phyloP scores from a whole-genome alignment of 768 basidiomycete species.

The Hysterangium stoloniferum region DNA sequence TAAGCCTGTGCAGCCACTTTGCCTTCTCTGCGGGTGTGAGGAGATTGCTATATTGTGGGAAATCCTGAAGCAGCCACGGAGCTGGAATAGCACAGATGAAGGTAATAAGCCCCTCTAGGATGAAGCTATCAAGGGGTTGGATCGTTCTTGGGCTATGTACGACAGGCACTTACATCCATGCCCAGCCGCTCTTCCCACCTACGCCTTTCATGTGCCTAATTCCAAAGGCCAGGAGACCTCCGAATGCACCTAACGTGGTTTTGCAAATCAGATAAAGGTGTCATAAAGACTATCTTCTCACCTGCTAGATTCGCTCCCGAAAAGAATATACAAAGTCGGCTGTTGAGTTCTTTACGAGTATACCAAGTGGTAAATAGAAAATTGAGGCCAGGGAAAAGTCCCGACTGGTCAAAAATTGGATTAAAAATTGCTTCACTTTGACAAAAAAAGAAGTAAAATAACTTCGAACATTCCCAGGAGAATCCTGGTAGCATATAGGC shows the following conservation, averaged over 20 bases:
- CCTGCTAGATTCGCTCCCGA: constrained; percentile 23
- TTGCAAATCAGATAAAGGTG: not conserved
- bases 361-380: constrained; percentile 27
- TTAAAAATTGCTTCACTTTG: not conserved
- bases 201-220: constrained; percentile 20
- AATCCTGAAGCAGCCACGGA: constrained; percentile 29
- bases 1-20: constrained; percentile 27
- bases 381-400: constrained; percentile 22
- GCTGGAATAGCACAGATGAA: constrained; percentile 20
- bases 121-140: constrained; percentile 8
- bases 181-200: constrained; percentile 18
- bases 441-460: not conserved
- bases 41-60: constrained; percentile 32
- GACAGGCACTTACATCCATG: constrained; percentile 17
- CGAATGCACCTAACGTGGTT: constrained; percentile 12
- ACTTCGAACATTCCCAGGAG: constrained; percentile 23
- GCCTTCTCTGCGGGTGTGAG: constrained; percentile 27
- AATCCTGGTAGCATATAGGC: constrained; percentile 25
- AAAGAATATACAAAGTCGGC: constrained; percentile 24
- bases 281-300: not conserved
- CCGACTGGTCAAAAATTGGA: constrained; percentile 6
- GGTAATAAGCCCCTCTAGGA: constrained; percentile 27
- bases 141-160: not conserved
- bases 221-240: constrained; percentile 23
- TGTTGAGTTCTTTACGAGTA: constrained; percentile 16